Percentiles rank a stretch among this genome's conserved stretches.
These are phyloP conservation scores for Nitzschia palea DNA, from an alignment of 108 stramenopile species.

Conservation along the genomic window DNA sequence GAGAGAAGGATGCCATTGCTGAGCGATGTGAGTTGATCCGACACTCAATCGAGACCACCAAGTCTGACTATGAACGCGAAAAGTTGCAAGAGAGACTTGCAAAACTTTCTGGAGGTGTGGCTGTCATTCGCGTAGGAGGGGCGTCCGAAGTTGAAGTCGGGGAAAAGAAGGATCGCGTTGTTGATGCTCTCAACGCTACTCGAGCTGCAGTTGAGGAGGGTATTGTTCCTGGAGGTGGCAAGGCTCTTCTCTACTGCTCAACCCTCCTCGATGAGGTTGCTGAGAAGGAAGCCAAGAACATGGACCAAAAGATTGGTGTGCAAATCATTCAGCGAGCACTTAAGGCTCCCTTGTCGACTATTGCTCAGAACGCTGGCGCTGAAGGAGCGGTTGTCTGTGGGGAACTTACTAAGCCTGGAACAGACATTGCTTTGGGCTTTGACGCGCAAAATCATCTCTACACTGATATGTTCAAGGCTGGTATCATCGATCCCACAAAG, in stretches of 20 bases:
- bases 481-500: conserved; percentile 99
- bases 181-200: conserved; percentile 99
- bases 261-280: conserved; percentile 83
- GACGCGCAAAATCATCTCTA: conserved; percentile 92
- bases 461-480: conserved; percentile 92
- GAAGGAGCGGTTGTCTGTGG: conserved; percentile 98
- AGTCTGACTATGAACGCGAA: conserved; percentile 98
- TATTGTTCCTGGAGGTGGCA: conserved; percentile 99
- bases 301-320: conserved; percentile 98
- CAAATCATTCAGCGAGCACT: conserved; percentile 97
- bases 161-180: conserved; percentile 99
- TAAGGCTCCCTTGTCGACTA: conserved; percentile 89
- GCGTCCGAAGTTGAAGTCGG: conserved; percentile 98
- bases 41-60: conserved; percentile 91
- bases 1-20: conserved; percentile 85
- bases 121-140: conserved; percentile 99
- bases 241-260: conserved; percentile 97
- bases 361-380: conserved; percentile 95
- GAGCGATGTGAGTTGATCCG: conserved; percentile 96
- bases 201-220: conserved; percentile 99
- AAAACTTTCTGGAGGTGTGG: conserved; percentile 97
- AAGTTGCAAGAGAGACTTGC: conserved; percentile 99
- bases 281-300: conserved; percentile 82
- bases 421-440: conserved; percentile 74
- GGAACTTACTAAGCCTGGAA: conserved; percentile 84